A percentile compares a stretch with the other conserved stretches of the same genome.
Conservation (phyloP, 225 moss, liverwort and hornwort genomes). For the Pleurozium schreberi region DNA sequence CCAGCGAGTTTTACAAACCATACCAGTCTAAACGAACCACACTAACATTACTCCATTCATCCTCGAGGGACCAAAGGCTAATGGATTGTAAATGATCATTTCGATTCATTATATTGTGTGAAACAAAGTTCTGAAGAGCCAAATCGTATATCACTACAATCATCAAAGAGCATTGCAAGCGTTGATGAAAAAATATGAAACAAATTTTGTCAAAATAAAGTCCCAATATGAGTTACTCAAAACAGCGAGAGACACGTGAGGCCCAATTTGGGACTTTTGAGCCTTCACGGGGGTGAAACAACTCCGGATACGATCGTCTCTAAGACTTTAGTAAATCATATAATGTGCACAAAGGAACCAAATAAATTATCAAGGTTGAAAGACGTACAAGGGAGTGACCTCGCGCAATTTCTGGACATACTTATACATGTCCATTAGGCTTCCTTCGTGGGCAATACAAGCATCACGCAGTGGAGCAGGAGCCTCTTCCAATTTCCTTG, state of each 20-base stretch:
- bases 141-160: background rate
- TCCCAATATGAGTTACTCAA: background rate
- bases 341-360: background rate
- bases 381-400: constrained; percentile 23
- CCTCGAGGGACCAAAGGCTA: background rate
- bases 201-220: background rate
- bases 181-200: background rate
- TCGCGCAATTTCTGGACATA: constrained; percentile 63
- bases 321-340: background rate
- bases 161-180: background rate
- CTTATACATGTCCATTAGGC: constrained; percentile 57
- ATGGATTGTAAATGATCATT: background rate
- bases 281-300: background rate
- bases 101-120: background rate
- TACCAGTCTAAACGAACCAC: background rate
- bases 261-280: background rate
- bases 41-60: background rate
- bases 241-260: background rate
- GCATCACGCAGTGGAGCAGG: constrained; percentile 57
- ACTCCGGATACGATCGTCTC: background rate
- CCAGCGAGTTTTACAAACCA: background rate
- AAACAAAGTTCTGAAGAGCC: background rate
- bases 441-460: constrained; percentile 76
- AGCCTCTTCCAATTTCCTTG: constrained; percentile 45
- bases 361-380: background rate